Evolutionary conservation across 116 monocot genomes (phyloP).

Genomic region (Thalassia testudinum): DNA sequence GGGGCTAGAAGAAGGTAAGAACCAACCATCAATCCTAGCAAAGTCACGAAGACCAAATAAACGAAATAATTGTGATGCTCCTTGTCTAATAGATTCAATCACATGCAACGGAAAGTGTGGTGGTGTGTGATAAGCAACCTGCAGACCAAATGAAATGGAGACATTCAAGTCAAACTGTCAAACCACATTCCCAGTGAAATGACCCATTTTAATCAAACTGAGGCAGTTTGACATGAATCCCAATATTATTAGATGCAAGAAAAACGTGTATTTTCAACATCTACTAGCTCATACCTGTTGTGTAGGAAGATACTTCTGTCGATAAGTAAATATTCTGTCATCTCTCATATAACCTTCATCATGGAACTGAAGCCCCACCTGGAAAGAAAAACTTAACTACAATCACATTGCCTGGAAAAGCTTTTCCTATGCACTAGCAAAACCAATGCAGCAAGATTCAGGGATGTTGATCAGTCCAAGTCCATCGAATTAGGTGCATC

Average conservation of each 20-base stretch:
- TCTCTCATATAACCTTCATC: constrained; percentile 26
- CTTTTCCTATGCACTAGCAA: too few species aligned
- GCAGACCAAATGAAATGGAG: background rate
- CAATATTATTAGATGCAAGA: too few species aligned
- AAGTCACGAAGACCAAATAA: constrained; percentile 47
- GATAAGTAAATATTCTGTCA: constrained; percentile 63
- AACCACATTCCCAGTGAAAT: background rate
- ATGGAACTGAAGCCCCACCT: constrained; percentile 64
- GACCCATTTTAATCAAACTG: background rate
- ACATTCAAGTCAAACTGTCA: background rate
- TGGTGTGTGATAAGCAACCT: constrained; percentile 94
- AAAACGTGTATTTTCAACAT: too few species aligned
- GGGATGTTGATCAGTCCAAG: too few species aligned
- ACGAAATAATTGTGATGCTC: constrained; percentile 46
- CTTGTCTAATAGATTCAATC: constrained; percentile 70
- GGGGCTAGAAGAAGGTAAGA: constrained; percentile 33
- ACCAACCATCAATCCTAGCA: constrained; percentile 96
- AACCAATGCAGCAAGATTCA: too few species aligned
- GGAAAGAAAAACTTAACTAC: too few species aligned
- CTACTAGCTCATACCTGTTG: constrained; percentile 21
- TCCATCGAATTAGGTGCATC: too few species aligned
- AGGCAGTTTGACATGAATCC: too few species aligned
- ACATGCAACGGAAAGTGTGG: constrained; percentile 58
- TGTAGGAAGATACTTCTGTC: constrained; percentile 89
- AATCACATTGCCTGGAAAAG: too few species aligned